Conservation (phyloP, 257 asterid genomes). For the Solanum etuberosum region DNA sequence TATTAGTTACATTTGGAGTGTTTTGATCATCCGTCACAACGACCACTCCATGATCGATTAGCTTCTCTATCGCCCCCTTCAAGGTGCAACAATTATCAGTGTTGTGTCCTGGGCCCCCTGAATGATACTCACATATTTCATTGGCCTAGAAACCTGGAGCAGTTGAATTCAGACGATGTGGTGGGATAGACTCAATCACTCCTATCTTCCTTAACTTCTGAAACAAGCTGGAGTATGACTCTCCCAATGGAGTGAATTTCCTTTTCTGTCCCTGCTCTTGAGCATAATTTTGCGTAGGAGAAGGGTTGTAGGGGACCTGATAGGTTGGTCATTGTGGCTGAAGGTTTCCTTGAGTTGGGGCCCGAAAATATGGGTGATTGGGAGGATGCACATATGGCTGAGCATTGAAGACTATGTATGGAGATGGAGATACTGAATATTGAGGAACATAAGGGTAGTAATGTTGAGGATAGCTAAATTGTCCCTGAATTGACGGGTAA, state of each 20-base stretch:
- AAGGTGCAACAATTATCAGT: neutral
- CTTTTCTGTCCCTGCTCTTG: neutral
- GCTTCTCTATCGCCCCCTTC: neutral
- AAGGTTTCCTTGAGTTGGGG: neutral
- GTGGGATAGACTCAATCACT: neutral
- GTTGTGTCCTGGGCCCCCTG: neutral
- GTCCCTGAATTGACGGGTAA: accelerated
- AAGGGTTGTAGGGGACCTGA: neutral
- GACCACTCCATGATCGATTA: neutral
- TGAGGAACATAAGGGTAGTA: neutral
- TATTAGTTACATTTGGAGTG: neutral
- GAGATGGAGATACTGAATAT: neutral
- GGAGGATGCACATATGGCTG: neutral
- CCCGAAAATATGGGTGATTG: neutral
- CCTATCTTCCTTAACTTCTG: neutral
- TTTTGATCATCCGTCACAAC: neutral
- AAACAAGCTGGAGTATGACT: neutral
- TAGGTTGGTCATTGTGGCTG: neutral
- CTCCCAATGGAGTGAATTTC: neutral
- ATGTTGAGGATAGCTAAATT: neutral
- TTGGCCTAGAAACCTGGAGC: neutral
- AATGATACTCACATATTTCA: neutral
- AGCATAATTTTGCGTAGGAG: accelerated
- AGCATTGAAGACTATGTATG: neutral
- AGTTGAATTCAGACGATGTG: neutral